Evolutionary conservation across 768 basidiomycete species (phyloP).

Genomic region (Collybiopsis confluens): DNA sequence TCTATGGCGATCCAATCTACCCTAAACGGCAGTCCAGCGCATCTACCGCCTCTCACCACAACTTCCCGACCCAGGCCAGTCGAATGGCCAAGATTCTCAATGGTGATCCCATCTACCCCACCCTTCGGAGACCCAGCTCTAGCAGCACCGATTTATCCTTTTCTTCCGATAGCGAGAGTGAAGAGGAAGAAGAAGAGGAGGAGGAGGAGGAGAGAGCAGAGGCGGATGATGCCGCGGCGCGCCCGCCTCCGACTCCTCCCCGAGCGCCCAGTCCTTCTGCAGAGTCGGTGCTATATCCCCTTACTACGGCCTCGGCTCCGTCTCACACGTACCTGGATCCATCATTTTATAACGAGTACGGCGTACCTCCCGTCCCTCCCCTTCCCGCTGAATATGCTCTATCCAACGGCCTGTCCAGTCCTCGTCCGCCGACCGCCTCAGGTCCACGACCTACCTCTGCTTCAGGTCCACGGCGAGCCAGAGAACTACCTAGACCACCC

Average conservation of each 20-base stretch:
- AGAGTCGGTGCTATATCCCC: slow-evolving; percentile 43
- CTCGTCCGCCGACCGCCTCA: slow-evolving; percentile 7
- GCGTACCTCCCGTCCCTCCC: slow-evolving; percentile 30
- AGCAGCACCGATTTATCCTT: slow-evolving; percentile 21
- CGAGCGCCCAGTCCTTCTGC: slow-evolving; percentile 39
- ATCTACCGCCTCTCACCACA: slow-evolving; percentile 25
- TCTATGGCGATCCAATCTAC: slow-evolving; percentile 55
- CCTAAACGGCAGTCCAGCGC: slow-evolving; percentile 30
- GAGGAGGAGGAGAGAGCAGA: slow-evolving; percentile 9
- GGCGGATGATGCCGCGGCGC: slow-evolving; percentile 9
- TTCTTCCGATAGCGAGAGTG: slow-evolving; percentile 28
- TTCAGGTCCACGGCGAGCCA: slow-evolving; percentile 7
- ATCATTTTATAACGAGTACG: slow-evolving; percentile 29
- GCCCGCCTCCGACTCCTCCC: slow-evolving; percentile 20
- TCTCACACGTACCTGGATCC: slow-evolving; percentile 42
- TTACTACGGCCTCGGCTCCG: slow-evolving; percentile 37
- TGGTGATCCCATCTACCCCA: slow-evolving; percentile 37
- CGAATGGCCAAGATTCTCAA: slow-evolving; percentile 40
- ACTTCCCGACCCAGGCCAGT: slow-evolving; percentile 29
- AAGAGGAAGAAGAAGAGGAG: slow-evolving; percentile 16
- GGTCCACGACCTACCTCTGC: slow-evolving; percentile 9
- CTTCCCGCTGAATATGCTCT: slow-evolving; percentile 28
- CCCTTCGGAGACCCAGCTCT: slow-evolving; percentile 23
- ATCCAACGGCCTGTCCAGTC: slow-evolving; percentile 11
- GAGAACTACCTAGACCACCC: slow-evolving; percentile 15